Base-by-base conservation (phyloP, 805 yeast species). In the Cyberlindnera mycetangii region DNA sequence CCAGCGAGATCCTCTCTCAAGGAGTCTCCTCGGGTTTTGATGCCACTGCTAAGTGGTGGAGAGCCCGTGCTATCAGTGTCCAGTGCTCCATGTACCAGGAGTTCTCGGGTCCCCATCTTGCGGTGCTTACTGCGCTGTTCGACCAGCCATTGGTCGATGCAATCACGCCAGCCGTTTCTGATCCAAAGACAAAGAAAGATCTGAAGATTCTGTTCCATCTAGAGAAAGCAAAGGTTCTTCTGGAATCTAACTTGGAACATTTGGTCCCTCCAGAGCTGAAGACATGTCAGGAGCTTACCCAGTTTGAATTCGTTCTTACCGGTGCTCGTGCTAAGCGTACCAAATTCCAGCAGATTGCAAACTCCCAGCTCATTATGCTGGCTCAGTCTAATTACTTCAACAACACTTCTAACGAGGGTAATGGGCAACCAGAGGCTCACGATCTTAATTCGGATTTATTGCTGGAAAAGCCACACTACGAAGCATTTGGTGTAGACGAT, bases 321-420 rank as follows among this genome's bases (percentile, higher is more conserved):
- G 98, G 98, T 53, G 86, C 93, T 44, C 81, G 81, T 54, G 97
- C 96, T 9, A 84, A 81, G 60, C 74, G 93, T 59, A 92, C 98
- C 4, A 86, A 86, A 62, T 87, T 70, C 61, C 98, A 92, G 66
- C 73, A 74, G 38, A 73, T 70, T 27, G 78, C 82, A n/a, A 76
- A 83, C 20, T 76, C 96, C 0, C 79, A 88, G 32, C 74, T 92
- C 48, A 75, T 90, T 14, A 77, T 89, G 20, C 65, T 92, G 17
- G 98, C 98, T 1, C 75, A 78, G 50, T 71, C 76, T 3, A 48
- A 50, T 32, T 52, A 58, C 24, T 54, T 51, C 44, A 52, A 50
- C 45, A 47, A 45, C 25, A 32, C 46, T 7, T 21, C 25, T 39
- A 71, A 77, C 38, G 40, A 39, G 44, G 71, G 78, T 39, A 44